Base-by-base conservation (phyloP, 768 basidiomycete genomes). In the Auriscalpium microsporum region DNA sequence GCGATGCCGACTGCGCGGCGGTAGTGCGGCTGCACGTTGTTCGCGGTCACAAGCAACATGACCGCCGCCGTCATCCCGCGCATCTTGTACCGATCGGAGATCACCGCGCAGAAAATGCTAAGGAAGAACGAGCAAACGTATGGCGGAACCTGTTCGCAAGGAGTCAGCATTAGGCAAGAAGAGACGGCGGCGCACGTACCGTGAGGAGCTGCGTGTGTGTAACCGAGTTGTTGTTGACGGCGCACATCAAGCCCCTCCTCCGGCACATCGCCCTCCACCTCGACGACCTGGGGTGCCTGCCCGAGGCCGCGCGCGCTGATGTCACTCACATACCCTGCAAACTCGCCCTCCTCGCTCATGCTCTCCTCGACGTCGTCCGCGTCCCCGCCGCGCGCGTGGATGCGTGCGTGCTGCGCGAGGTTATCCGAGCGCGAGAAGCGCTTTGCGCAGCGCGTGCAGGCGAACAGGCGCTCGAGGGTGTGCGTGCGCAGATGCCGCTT, bases 361-460 rank as follows among this genome's bases (percentile, higher is more conserved):
- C 62, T 67, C 16, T 62, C 67, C 17, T 53, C 66, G 44, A 60
- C 67, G 23, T 57, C 64, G 33, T 63, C 69, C 51, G 62, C 37
- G 4, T 58, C 62, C 42, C 64, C 72, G 13, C 70, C 73, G 45
- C 78, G 72, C 54, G 78, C 75, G 70, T 95, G 94, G 48, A 90
- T 92, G 58, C 90, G 80, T 56, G 85, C 65, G 67, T 97, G 94
- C 69, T 95, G 91, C 19, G 79, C 82, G 42, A 97, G 78, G 64
- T 94, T 94, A 67, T 95, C 94, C 65, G 84, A 86, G 65, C 92
- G 76, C 61, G 88, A 90, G 70, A 96, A 96, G 57, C 80, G 78
- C 76, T 90, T 91, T 64, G 76, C 74, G 68, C 93, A 95, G 23
- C 75, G 71, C 45, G 77, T 72, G 66, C 93, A 94, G 53, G 76